Conservation (phyloP, 306 rosid genomes). For the Trichosanthes truncata region DNA sequence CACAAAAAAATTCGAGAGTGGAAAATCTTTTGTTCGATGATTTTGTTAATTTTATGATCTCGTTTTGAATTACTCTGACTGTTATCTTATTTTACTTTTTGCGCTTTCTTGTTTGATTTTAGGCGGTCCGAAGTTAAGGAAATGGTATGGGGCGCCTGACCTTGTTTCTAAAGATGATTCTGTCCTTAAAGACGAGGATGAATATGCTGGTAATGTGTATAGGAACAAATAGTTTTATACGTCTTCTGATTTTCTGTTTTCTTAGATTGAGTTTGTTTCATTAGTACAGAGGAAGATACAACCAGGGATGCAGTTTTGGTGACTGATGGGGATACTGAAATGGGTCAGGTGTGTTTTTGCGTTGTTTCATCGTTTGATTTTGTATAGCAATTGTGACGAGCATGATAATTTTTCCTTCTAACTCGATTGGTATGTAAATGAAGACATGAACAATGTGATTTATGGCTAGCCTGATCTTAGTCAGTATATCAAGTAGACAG, state of each 20-base stretch:
- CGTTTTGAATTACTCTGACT: background rate
- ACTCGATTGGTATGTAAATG: background rate
- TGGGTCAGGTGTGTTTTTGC: slow-evolving; percentile 74
- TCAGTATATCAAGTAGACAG: background rate
- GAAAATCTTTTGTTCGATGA: background rate
- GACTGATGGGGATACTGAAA: slow-evolving; percentile 82
- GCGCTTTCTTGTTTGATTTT: background rate
- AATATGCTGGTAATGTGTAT: slow-evolving; percentile 32
- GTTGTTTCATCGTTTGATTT: background rate
- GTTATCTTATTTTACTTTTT: background rate
- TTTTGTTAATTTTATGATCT: background rate
- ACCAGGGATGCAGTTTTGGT: slow-evolving; percentile 73
- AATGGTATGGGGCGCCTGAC: slow-evolving; percentile 95
- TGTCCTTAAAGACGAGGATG: slow-evolving; percentile 35
- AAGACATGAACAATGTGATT: background rate
- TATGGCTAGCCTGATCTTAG: background rate
- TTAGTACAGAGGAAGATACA: slow-evolving; percentile 43
- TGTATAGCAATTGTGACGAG: background rate
- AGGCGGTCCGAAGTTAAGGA: slow-evolving; percentile 93
- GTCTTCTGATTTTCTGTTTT: background rate
- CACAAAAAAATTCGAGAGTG: background rate
- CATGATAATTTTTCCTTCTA: background rate
- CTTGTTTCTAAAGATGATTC: slow-evolving; percentile 55
- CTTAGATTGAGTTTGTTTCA: background rate
- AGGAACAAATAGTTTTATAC: background rate